Percentiles rank a stretch among this genome's conserved stretches.
Conservation (phyloP, 2,329 filamentous ascomycete genomes). For the Xylaria sp. region DNA sequence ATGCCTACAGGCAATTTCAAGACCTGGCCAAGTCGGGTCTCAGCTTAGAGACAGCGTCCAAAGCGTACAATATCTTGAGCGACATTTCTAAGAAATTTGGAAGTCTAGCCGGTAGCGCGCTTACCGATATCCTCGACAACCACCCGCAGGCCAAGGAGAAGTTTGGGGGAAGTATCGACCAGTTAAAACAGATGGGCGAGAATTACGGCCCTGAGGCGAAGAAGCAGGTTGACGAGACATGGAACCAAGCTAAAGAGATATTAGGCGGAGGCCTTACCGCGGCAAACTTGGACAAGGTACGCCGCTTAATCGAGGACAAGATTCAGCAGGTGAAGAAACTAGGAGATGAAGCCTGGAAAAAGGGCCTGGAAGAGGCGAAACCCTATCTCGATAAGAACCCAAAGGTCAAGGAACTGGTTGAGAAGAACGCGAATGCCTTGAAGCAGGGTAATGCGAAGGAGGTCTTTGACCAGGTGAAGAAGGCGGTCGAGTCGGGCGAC, state of each 20-base stretch:
- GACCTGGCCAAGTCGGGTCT: slow-evolving; percentile 68
- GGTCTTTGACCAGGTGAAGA: slow-evolving; percentile 71
- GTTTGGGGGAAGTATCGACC: slow-evolving; percentile 73
- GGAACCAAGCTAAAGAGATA: slow-evolving; percentile 72
- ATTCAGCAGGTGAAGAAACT: slow-evolving; percentile 72
- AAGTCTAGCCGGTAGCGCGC: slow-evolving; percentile 70
- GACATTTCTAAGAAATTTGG: slow-evolving; percentile 70
- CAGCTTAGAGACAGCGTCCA: slow-evolving; percentile 69
- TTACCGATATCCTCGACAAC: slow-evolving; percentile 74
- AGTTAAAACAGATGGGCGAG: slow-evolving; percentile 76
- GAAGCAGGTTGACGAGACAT: slow-evolving; percentile 79
- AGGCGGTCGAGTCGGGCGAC: slow-evolving; percentile 70
- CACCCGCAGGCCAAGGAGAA: slow-evolving; percentile 79
- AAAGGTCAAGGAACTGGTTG: slow-evolving; percentile 77
- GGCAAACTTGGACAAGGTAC: slow-evolving; percentile 64
- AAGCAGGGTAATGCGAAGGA: slow-evolving; percentile 74
- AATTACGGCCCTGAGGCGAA: slow-evolving; percentile 80
- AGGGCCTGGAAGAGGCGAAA: slow-evolving; percentile 76
- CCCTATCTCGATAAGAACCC: slow-evolving; percentile 80
- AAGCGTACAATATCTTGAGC: slow-evolving; percentile 71
- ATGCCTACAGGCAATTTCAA: slow-evolving; percentile 75
- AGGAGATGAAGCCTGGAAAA: slow-evolving; percentile 77
- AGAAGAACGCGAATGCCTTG: slow-evolving; percentile 74
- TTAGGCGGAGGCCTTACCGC: slow-evolving; percentile 69
- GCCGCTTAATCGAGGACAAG: slow-evolving; percentile 76